Evolutionary conservation across 2,329 filamentous ascomycete genomes (phyloP).

Genomic region (Arthroderma uncinatum): DNA sequence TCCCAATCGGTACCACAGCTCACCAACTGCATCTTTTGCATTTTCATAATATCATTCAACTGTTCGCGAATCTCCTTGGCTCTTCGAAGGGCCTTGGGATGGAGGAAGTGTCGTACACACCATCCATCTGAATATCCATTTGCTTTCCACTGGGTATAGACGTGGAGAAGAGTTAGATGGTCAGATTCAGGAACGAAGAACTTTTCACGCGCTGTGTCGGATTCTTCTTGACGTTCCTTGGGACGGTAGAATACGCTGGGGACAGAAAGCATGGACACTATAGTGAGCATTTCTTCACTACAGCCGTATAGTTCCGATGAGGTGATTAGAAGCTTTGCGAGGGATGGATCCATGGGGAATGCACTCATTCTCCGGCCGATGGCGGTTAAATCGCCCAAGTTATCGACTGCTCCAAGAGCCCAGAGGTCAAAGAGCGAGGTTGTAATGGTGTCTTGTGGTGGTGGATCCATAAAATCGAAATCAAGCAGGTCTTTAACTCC

Average conservation of each 20-base stretch:
- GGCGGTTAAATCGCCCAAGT: conserved; percentile 79
- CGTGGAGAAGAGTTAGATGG: conserved; percentile 87
- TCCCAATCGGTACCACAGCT: conserved; percentile 98
- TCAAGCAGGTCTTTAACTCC: conserved; percentile 89
- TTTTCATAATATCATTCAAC: conserved; percentile 82
- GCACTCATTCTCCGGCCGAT: conserved; percentile 89
- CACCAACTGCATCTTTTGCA: conserved; percentile 77
- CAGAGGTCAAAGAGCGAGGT: conserved; percentile 96
- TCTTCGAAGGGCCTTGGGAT: conserved; percentile 82
- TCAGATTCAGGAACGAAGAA: conserved; percentile 98
- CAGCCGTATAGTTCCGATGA: conserved; percentile 81
- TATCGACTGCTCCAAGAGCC: conserved; percentile 87
- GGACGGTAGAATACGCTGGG: conserved; percentile 95
- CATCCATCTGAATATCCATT: conserved; percentile 84
- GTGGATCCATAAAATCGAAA: conserved; percentile 98
- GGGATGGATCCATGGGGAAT: conserved; percentile 93
- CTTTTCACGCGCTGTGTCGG: conserved; percentile 87
- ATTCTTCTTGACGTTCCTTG: conserved; percentile 92
- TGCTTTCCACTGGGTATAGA: conserved; percentile 88
- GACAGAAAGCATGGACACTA: conserved; percentile 95
- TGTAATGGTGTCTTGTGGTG: conserved; percentile 92
- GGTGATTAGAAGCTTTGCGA: conserved; percentile 90
- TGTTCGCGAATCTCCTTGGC: conserved; percentile 93
- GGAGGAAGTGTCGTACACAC: conserved; percentile 88
- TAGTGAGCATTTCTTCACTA: conserved; percentile 95